phyloP scores from a whole-genome alignment of 2,329 filamentous ascomycete species.

The Coleophoma crateriformis region DNA sequence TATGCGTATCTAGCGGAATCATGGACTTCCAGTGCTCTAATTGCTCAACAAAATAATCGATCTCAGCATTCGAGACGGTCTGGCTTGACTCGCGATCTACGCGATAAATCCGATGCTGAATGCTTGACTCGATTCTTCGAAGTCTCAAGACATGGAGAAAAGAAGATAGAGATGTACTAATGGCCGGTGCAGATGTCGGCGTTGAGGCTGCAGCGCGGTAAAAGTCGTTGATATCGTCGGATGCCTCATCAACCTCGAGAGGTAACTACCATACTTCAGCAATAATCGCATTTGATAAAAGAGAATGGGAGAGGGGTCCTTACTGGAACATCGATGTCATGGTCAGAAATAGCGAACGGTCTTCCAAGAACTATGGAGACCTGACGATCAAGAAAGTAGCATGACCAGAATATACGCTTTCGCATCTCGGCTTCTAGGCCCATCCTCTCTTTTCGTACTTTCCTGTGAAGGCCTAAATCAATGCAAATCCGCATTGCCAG shows the following conservation, averaged over 20 bases:
- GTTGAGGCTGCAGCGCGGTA: background rate
- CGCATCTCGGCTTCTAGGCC: background rate
- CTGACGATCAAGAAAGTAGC: background rate
- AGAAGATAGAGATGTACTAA: background rate
- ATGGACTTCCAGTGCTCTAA: constrained; percentile 1
- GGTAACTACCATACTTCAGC: background rate
- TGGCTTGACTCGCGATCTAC: background rate
- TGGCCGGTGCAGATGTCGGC: background rate
- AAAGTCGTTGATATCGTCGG: background rate
- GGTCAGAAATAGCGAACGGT: background rate
- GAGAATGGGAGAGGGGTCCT: background rate
- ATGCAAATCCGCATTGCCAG: background rate
- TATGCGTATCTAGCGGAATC: constrained; percentile 1
- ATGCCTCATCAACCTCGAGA: background rate
- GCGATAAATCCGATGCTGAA: background rate
- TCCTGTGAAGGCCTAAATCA: background rate
- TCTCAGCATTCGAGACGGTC: background rate
- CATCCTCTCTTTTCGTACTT: background rate
- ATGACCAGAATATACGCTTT: background rate
- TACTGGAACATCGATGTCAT: constrained; percentile 2
- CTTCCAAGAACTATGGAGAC: background rate
- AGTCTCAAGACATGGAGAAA: background rate
- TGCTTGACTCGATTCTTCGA: background rate
- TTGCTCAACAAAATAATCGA: constrained; percentile 1
- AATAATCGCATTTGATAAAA: background rate